A percentile compares a stretch with the other conserved stretches of the same genome.
These are phyloP conservation scores for Glomus cerebriforme DNA, from an alignment of 192 early-diverging fungal species.

Conservation along the genomic window DNA sequence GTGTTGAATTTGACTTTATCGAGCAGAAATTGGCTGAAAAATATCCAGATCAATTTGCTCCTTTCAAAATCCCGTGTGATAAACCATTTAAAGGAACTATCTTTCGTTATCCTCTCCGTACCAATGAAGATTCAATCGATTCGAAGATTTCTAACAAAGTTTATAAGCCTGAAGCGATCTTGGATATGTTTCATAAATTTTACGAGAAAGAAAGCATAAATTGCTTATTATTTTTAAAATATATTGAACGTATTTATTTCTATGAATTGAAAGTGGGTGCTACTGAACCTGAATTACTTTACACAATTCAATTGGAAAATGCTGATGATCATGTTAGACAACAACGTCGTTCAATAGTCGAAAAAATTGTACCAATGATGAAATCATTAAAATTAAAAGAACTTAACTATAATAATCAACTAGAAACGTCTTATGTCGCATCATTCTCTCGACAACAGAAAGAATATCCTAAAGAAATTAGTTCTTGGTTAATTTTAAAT, in stretches of 20 bases:
- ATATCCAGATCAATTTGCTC: slow-evolving; percentile 37
- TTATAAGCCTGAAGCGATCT: slow-evolving; percentile 34
- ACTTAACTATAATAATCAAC: background rate
- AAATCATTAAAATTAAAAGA: background rate
- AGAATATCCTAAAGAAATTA: background rate
- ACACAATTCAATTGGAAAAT: slow-evolving; percentile 36
- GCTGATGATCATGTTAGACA: slow-evolving; percentile 20
- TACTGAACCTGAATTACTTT: slow-evolving; percentile 17
- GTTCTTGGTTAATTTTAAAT: background rate
- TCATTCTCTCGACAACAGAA: background rate
- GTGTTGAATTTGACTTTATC: slow-evolving; percentile 30
- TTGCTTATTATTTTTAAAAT: slow-evolving; percentile 40
- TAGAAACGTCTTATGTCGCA: background rate
- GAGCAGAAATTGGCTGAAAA: background rate
- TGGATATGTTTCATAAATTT: slow-evolving; percentile 35
- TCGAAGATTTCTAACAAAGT: slow-evolving; percentile 34
- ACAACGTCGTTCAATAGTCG: slow-evolving; percentile 3
- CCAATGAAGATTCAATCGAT: slow-evolving; percentile 15
- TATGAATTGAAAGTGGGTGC: slow-evolving; percentile 34
- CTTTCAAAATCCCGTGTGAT: slow-evolving; percentile 30
- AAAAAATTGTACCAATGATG: slow-evolving; percentile 12
- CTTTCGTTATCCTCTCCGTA: slow-evolving; percentile 45
- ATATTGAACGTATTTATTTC: slow-evolving; percentile 38
- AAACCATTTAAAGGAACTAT: slow-evolving; percentile 38
- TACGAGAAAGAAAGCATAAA: slow-evolving; percentile 33